Evolutionary conservation across 164 flowering plant species (phyloP), one percentile per base, ranked within the genome.

Genomic region (Paratinospora sagittata): DNA sequence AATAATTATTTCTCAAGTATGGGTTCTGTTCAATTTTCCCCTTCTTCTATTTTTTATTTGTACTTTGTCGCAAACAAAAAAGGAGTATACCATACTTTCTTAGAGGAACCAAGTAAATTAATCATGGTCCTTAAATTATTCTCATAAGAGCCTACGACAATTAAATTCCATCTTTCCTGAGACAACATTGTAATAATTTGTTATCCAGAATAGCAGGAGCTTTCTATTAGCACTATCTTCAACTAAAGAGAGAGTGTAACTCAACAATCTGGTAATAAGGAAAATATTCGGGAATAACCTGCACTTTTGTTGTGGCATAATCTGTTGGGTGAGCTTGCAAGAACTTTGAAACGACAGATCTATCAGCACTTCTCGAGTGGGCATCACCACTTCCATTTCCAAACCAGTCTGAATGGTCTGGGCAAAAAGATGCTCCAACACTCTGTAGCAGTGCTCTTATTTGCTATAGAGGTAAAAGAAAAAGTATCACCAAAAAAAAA

Each of bases 251-350:
- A 23, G 24, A 19, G 27, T 33, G 12, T 0, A 52, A 60, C 27
- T 10, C 63, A 60, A 27, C 7, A 36, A 30, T 41, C 45, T 49
- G 65, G 8, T 45, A 49, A 2, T 37, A 24, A 12, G 24, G 33
- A 19, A 11, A 62, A 34, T 21, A 71, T 65, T 33, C 2, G 23
- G 11, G 27, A 34, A 73, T 71, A 4, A 89, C 99, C 94, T 95
- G 96, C 71, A 95, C 77, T 76, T 92, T 95, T 37, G 79, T 78
- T 33, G 98, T 95, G 41, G 96, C 74, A 81, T 68, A 85, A 83
- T 95, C 96, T 67, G 95, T 82, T 41, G 98, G 97, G 70, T 81
- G 89, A 60, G 93, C 85, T 83, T 90, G 93, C 63, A 94, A 77
- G 77, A 94, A 85, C 71, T 94, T 94, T 68, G 93, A 77, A 66